phyloP scores from a whole-genome alignment of 108 stramenopile species.

The Cyclostephanos tholiformis region DNA sequence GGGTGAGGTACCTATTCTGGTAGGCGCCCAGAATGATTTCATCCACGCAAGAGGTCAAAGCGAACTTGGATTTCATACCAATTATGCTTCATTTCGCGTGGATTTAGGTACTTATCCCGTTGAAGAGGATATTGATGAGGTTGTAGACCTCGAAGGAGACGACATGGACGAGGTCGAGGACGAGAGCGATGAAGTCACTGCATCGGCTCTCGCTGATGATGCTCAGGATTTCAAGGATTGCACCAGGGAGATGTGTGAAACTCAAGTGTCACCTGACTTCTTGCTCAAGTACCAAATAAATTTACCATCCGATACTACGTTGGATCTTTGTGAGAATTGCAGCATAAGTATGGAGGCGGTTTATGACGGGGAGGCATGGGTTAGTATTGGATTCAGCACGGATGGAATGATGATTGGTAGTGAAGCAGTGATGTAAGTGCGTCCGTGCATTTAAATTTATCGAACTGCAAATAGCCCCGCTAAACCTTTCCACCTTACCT shows the following conservation, averaged over 20 bases:
- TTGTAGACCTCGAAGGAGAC: too few species aligned
- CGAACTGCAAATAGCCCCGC: not conserved
- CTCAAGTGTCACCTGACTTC: too few species aligned
- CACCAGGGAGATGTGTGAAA: too few species aligned
- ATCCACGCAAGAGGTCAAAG: constrained; percentile 43
- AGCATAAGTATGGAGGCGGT: constrained; percentile 13
- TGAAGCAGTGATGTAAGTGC: constrained; percentile 35
- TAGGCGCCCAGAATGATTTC: constrained; percentile 26
- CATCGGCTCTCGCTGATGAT: too few species aligned
- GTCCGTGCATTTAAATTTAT: not conserved
- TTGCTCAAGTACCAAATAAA: constrained; percentile 13
- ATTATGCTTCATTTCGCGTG: constrained; percentile 7
- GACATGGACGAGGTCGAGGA: too few species aligned
- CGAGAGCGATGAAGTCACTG: too few species aligned
- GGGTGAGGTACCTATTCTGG: constrained; percentile 50
- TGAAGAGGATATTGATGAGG: too few species aligned
- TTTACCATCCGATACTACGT: constrained; percentile 2
- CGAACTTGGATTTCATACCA: constrained; percentile 45
- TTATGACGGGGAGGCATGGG: constrained; percentile 32
- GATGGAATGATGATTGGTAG: constrained; percentile 36
- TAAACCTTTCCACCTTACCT: not conserved
- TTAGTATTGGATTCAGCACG: constrained; percentile 30
- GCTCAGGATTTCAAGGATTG: too few species aligned
- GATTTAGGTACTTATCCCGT: not conserved
- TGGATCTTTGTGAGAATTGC: not conserved